A percentile compares a stretch with the other conserved stretches of the same genome.
Conservation (phyloP, 495 filamentous ascomycete genomes). For the Aspergillus cavernicola region DNA sequence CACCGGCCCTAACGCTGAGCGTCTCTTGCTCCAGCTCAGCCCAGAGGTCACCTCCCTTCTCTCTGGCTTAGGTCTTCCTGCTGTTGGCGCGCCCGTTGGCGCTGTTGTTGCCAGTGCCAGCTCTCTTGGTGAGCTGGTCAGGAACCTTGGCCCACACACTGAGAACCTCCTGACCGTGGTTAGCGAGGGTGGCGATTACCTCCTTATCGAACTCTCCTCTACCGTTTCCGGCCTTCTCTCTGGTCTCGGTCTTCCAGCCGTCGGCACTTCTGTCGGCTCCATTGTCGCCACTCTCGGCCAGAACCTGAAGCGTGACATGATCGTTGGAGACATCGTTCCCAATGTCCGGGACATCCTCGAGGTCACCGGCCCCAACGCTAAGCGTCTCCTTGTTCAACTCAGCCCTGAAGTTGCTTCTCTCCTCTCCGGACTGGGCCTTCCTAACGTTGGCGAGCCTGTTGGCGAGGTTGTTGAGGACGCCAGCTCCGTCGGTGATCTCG, state of each 20-base stretch:
- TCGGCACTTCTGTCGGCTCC: slow-evolving; percentile 31
- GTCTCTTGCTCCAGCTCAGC: slow-evolving; percentile 33
- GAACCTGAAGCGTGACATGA: slow-evolving; percentile 24
- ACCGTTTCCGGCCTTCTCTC: slow-evolving; percentile 30
- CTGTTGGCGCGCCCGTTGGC: slow-evolving; percentile 27
- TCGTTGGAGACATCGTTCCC: slow-evolving; percentile 4
- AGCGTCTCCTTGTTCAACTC: slow-evolving; percentile 34
- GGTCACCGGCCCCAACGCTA: slow-evolving; percentile 29
- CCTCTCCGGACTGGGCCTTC: slow-evolving; percentile 34
- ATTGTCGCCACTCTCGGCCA: slow-evolving; percentile 33
- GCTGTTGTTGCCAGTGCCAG: slow-evolving; percentile 27
- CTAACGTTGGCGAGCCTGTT: slow-evolving; percentile 25
- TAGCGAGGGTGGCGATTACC: slow-evolving; percentile 27
- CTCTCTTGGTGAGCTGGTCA: slow-evolving; percentile 36
- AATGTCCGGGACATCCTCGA: slow-evolving; percentile 22
- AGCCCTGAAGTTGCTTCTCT: slow-evolving; percentile 30
- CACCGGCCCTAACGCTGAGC: slow-evolving; percentile 31
- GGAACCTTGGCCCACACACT: slow-evolving; percentile 28
- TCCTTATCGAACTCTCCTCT: slow-evolving; percentile 37
- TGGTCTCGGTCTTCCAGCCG: slow-evolving; percentile 35
- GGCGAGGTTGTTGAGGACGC: slow-evolving; percentile 29
- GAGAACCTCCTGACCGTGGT: slow-evolving; percentile 33
- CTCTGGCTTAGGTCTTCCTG: slow-evolving; percentile 28
- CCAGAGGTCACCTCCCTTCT: slow-evolving; percentile 30
- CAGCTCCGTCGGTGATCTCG: slow-evolving; percentile 33